Evolutionary conservation across 1,284 basidiomycete genomes (phyloP), one percentile per base, ranked within the genome.

Genomic region (Ustilago xerochloae): DNA sequence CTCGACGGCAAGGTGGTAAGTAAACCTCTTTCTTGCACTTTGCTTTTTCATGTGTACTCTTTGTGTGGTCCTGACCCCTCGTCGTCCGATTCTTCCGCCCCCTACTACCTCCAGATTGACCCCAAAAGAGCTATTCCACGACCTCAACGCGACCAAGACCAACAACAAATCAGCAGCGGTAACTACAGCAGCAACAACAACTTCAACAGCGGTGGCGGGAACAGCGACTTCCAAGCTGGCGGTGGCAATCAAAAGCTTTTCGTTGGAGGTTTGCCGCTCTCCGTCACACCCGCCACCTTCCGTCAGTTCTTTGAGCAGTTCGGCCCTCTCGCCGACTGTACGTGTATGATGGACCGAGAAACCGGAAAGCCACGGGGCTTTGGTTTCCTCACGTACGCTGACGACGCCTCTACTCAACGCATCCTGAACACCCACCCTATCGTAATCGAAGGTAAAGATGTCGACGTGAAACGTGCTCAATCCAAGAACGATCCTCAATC

Each of bases 91-190:
- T 43, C 18, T 22, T 16, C 24, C 18, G 13, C n/a, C 38, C 22
- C 15, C n/a, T 9, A 26, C 4, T 8, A n/a, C n/a, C 22, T 43
- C 7, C 85, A 98, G 95, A 99, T 99, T 84, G 97, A 99, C 83
- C 97, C 97, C 12, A 99, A 99, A 86, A 91, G 96, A 63, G 97
- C 97, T 6, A 97, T 99, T 76, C 97, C 97, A 15, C 89, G 96
- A 26, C 76, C 78, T 7, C 81, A 82, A 29, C 73, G 78, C 46
- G 60, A 66, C 52, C 58, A 66, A 35, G 48, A 46, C 68, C 28
- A 63, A 13, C 41, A 46, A 2, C 41, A 43, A 4, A 13, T 24
- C 16, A 35, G 41, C n/a, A 49, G 61, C 20, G 35, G 36, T 41
- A 51, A 50, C 29, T 18, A 36, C 39, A 7, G n/a, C 26, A 9